Base-by-base conservation (phyloP, 2,329 filamentous ascomycete species). In the Biscogniauxia sp. region DNA sequence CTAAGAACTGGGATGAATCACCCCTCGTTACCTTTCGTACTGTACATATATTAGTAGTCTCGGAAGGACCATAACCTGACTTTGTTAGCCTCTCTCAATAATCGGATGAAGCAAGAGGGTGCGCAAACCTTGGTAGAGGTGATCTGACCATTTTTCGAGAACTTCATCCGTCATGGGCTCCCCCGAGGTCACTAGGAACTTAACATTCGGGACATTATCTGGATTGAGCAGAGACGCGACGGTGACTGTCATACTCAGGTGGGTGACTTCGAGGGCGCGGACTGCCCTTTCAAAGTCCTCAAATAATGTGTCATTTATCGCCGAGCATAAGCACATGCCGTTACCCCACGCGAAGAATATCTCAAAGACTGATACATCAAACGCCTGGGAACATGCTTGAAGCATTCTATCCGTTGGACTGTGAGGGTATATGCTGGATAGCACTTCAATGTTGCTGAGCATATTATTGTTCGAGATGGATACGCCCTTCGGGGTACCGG, bases 311-410 rank as follows among this genome's bases (percentile, higher is more conserved):
- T 95, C 90, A 66, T 93, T 93, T 0, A 80, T 84, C 0, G 87
- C 89, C 1, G 90, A 85, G 70, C 91, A 96, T 13, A 97, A 79
- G 62, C 88, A 90, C 79, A 94, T 91, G 3, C 92, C 92, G 37
- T 82, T 82, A 53, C 84, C 84, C 89, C 92, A 96, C 0, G 92
- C 81, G 68, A 92, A 96, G 72, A 96, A 94, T 15, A 96, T 93
- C 69, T 96, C 93, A 71, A 96, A 96, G 0, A 96, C 90, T 0
- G 92, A 96, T 1, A 96, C 88, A 70, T 96, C 91, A 70, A 96
- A 96, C 0, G 89, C 89, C 70, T 93, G 90, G 0, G 91, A 94
- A 70, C 90, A 96, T 1, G 90, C 86, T 74, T 96, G 93, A 0
- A 97, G 78, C 32, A 96, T 78, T n/a, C 87, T 83, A 0, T 87